Conservation (phyloP, 1,284 basidiomycete species). For the Trametes hirsuta region DNA sequence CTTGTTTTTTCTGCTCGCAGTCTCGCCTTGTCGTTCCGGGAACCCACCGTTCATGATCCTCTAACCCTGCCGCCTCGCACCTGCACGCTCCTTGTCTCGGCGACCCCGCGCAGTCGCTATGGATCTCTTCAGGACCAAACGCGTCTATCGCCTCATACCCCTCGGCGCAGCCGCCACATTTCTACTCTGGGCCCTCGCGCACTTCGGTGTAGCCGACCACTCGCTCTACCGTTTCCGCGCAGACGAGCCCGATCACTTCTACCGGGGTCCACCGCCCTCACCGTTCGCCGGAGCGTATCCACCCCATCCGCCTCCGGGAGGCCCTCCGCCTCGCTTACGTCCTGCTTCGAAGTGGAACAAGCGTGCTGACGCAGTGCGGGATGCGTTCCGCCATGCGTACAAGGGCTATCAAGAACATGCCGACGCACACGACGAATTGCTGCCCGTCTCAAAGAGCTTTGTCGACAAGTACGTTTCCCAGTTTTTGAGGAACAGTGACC, state of each 20-base stretch:
- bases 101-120: background rate
- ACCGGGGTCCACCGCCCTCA: background rate
- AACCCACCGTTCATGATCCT: too few relatives aligned
- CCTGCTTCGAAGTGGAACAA: slow-evolving; percentile 44
- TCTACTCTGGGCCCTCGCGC: slow-evolving; percentile 16
- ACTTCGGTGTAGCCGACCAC: slow-evolving; percentile 8
- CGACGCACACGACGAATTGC: slow-evolving; percentile 61
- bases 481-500: too few relatives aligned
- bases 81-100: background rate
- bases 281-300: background rate
- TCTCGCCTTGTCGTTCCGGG: background rate
- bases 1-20: background rate
- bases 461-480: slow-evolving; percentile 50
- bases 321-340: slow-evolving; percentile 3
- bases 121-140: slow-evolving; percentile 12
- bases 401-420: slow-evolving; percentile 61
- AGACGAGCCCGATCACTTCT: background rate
- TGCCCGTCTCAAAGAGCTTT: slow-evolving; percentile 49
- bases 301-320: background rate
- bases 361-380: slow-evolving; percentile 56
- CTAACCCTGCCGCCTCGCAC: background rate
- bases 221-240: background rate
- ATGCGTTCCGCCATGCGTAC: slow-evolving; percentile 67
- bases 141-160: slow-evolving; percentile 16
- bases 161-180: slow-evolving; percentile 14